Evolutionary conservation across 2,329 filamentous ascomycete genomes (phyloP), one percentile per base, ranked within the genome.

Genomic region (Dichotomopilus funicola): DNA sequence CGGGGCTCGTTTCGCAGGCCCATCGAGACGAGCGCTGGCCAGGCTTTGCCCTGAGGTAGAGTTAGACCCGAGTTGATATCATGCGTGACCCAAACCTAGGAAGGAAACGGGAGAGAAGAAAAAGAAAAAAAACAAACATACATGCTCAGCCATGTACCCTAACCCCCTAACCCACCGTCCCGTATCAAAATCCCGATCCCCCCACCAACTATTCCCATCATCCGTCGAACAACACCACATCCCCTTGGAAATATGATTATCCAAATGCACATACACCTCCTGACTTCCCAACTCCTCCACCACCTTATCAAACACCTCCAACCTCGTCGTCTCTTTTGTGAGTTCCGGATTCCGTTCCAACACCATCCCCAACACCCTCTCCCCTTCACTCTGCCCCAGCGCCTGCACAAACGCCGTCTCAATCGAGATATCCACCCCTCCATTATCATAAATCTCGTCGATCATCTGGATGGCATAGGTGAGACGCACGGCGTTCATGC

Each of bases 381-480:
- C 74, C 0, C 80, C 83, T 56, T 85, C 83, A 1, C 71, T 67
- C 10, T 73, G 63, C 0, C 82, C 83, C 7, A 79, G 71, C 4
- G 67, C 77, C 12, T 65, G 69, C 4, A 59, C 68, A 19, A 81
- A 77, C 0, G 78, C 75, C 4, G 68, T 71, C 54, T 72, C 62
- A 9, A 82, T 63, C 2, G 73, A 68, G 1, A 78, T 67, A 42
- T 82, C 79, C 31, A 68, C 56, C 7, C 73, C 75, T n/a, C 69
- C 70, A 53, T 78, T 77, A 53, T 67, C 71, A 44, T 78, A 75
- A 57, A 80, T 80, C 63, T 82, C 73, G 60, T 86, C 82, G 51
- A 86, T 71, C 78, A 86, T 80, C 64, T 86, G 76, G 55, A 80
- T 86, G 3, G 83, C 81, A 53, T 78, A 87, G 0, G 81, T 85